phyloP scores from a whole-genome alignment of 2,329 filamentous ascomycete genomes.

The Trichoderma simmonsii region DNA sequence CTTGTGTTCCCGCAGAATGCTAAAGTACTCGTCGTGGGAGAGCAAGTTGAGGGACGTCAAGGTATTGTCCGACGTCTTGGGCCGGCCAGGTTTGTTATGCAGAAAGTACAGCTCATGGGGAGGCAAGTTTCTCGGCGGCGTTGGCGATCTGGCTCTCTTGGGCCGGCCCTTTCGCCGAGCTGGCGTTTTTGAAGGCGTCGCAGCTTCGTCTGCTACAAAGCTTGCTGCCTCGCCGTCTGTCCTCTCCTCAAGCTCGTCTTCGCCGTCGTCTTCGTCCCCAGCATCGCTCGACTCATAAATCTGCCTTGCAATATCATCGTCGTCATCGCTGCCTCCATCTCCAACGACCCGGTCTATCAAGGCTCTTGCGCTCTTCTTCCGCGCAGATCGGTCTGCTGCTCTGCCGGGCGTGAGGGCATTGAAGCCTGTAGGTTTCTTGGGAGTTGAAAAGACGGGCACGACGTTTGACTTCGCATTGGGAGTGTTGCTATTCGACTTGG shows the following conservation, averaged over 20 bases:
- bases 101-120: slow-evolving; percentile 91
- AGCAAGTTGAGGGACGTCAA: slow-evolving; percentile 71
- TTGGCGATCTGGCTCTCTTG: slow-evolving; percentile 58
- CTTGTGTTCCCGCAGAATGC: slow-evolving; percentile 55
- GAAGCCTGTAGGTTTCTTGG: slow-evolving; percentile 32
- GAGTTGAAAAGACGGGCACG: slow-evolving; percentile 37
- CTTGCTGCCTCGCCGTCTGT: slow-evolving; percentile 24
- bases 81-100: slow-evolving; percentile 77
- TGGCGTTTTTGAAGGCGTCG: slow-evolving; percentile 44
- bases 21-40: slow-evolving; percentile 90
- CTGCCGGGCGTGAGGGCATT: slow-evolving; percentile 58
- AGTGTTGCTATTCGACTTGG: slow-evolving; percentile 30
- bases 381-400: slow-evolving; percentile 80
- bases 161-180: slow-evolving; percentile 25
- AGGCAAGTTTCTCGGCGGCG: slow-evolving; percentile 76
- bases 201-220: slow-evolving; percentile 34
- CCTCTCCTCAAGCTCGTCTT: slow-evolving; percentile 45
- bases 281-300: slow-evolving; percentile 62
- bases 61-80: slow-evolving; percentile 84
- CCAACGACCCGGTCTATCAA: slow-evolving; percentile 70
- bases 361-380: slow-evolving; percentile 76
- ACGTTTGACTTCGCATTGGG: slow-evolving; percentile 37
- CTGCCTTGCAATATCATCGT: slow-evolving; percentile 34
- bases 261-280: slow-evolving; percentile 69
- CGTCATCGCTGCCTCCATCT: slow-evolving; percentile 65